Percentiles rank a stretch among this genome's conserved stretches.
Conservation (phyloP, 164 flowering plant species). For the Aristolochia fimbriata region DNA sequence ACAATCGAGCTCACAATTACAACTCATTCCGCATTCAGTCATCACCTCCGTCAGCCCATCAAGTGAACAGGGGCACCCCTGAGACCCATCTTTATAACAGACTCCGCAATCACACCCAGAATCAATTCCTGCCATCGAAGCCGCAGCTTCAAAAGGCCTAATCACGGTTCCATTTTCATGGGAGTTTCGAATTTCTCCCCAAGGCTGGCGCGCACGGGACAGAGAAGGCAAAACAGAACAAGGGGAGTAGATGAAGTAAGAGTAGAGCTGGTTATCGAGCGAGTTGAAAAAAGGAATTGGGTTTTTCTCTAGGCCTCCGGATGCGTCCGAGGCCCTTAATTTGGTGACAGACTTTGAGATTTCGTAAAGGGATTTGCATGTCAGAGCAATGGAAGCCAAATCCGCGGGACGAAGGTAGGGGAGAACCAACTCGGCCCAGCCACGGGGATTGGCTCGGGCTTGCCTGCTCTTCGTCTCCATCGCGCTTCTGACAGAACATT, state of each 20-base stretch:
- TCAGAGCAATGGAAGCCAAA: slow-evolving; percentile 43
- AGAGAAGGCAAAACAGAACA: slow-evolving; percentile 20
- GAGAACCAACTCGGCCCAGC: slow-evolving; percentile 41
- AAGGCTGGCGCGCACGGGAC: slow-evolving; percentile 25
- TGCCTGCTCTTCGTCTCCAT: too few relatives aligned
- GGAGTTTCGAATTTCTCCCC: slow-evolving; percentile 35
- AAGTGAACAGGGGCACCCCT: slow-evolving; percentile 30
- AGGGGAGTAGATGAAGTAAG: slow-evolving; percentile 66
- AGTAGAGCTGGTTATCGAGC: slow-evolving; percentile 42
- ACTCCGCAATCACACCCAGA: slow-evolving; percentile 46
- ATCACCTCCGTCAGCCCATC: slow-evolving; percentile 13
- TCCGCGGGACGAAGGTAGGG: slow-evolving; percentile 53
- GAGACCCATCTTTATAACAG: slow-evolving; percentile 21
- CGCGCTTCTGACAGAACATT: too few relatives aligned
- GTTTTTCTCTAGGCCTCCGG: slow-evolving; percentile 45
- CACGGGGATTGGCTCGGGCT: too few relatives aligned
- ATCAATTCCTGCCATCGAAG: slow-evolving; percentile 10
- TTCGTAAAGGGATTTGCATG: slow-evolving; percentile 48
- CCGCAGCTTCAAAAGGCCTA: slow-evolving; percentile 1
- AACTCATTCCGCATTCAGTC: slow-evolving; percentile 68
- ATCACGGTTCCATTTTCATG: neutral
- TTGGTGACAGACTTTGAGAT: slow-evolving; percentile 37
- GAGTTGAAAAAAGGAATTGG: slow-evolving; percentile 64
- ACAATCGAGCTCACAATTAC: slow-evolving; percentile 54
- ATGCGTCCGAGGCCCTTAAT: slow-evolving; percentile 53